These are phyloP conservation scores for Ramularia collo-cygni DNA, from an alignment of 2,329 filamentous ascomycete genomes.

Conservation along the genomic window DNA sequence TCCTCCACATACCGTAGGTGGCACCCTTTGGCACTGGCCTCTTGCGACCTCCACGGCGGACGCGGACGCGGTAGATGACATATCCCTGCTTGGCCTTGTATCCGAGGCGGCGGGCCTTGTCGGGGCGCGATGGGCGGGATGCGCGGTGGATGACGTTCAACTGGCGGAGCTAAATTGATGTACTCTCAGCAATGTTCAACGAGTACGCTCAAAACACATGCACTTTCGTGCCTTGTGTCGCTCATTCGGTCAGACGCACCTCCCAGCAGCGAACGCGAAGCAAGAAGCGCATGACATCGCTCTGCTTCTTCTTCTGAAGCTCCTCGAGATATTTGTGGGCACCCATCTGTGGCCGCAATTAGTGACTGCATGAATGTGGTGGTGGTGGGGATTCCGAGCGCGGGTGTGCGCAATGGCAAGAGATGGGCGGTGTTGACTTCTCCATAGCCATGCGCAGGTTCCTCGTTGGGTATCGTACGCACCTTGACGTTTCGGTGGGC, in stretches of 20 bases:
- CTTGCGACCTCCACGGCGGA: conserved; percentile 98
- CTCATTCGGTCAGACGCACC: conserved; percentile 50
- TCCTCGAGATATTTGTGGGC: conserved; percentile 99
- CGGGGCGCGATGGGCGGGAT: conserved; percentile 93
- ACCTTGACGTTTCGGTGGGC: conserved; percentile 1
- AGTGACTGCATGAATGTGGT: conserved; percentile 9
- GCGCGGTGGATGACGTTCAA: conserved; percentile 99
- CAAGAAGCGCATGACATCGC: conserved; percentile 99
- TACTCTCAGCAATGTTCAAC: conserved; percentile 99
- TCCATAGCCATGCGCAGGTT: not conserved
- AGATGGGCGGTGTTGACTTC: conserved; percentile 2
- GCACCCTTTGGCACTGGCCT: conserved; percentile 92
- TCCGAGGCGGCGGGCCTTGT: conserved; percentile 99
- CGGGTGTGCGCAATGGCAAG: not conserved
- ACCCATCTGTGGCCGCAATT: conserved; percentile 65
- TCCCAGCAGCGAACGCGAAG: conserved; percentile 99
- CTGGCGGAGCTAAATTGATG: conserved; percentile 99
- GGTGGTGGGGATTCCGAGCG: conserved; percentile 3
- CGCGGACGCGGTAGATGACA: conserved; percentile 99
- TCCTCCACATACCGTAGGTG: conserved; percentile 73
- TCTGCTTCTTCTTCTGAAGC: conserved; percentile 99
- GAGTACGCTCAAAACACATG: conserved; percentile 62
- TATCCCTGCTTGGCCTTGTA: conserved; percentile 99
- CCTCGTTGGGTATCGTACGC: no score
- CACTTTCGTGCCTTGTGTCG: conserved; percentile 26